Base-by-base conservation (phyloP, 1,284 basidiomycete genomes). In the Mycena sp. region DNA sequence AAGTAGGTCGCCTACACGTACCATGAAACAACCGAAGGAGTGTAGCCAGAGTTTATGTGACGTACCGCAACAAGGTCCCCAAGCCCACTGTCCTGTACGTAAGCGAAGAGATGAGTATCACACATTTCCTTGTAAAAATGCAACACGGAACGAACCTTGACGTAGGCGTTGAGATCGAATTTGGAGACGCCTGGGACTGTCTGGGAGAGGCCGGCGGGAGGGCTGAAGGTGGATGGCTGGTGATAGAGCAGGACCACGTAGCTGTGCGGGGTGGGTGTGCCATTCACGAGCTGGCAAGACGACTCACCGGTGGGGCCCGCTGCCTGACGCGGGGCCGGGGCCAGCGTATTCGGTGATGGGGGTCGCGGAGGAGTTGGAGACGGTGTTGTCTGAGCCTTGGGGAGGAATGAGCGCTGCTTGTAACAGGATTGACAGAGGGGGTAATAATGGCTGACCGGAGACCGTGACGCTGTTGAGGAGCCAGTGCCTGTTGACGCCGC, bases 401-500 rank as follows among this genome's bases (percentile, higher is more conserved):
- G 51, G 32, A 51, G 38, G 40, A 54, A 48, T 53, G 51, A 25
- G 25, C 19, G 35, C 28, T 41, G 2, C 25, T 19, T 35, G 49
- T n/a, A n/a, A 28, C 54, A 28, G 12, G 23, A 40, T 43, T 32
- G 30, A 54, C n/a, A 11, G 29, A 51, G 3, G 3, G 12, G 40
- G 45, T 30, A 38, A 29, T 21, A 41, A 23, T 46, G 25, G 74
- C 71, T 67, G n/a, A 78, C 86, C 78, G 29, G 75, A 72, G 54
- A 92, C 69, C 12, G 80, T 82, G 23, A 85, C 88, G 41, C 83
- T 80, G 74, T 94, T 94, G 67, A 88, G 85, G 51, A 95, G 86
- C 92, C 92, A 95, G 79, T 94, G 93, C 64, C 91, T 85, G 58
- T 86, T 91, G 67, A 86, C 85, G 21, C 76, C 73, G 43, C 78